These are phyloP conservation scores for Phaffia tasmanica DNA, from an alignment of 768 basidiomycete genomes.

Conservation along the genomic window DNA sequence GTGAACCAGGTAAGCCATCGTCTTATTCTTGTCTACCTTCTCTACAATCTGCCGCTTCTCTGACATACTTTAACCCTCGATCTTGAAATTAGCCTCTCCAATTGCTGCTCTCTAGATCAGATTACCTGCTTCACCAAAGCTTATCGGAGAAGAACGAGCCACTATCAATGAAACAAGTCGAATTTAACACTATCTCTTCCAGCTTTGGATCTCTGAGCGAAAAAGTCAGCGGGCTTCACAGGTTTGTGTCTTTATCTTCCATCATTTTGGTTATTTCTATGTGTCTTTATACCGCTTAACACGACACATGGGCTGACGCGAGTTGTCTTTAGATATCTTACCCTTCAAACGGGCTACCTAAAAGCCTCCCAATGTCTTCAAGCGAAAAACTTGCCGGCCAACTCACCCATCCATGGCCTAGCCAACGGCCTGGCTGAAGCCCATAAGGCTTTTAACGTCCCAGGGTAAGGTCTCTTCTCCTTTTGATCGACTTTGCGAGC, in stretches of 20 bases:
- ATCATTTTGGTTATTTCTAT: background rate
- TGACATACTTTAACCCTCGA: background rate
- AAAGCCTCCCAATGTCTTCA: conserved; percentile 38
- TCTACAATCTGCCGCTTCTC: background rate
- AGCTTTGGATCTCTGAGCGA: conserved; percentile 67
- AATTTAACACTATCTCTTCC: conserved; percentile 92
- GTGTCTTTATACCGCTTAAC: background rate
- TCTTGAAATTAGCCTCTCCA: conserved; percentile 53
- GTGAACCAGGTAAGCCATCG: conserved; percentile 45
- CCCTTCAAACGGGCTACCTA: conserved; percentile 57
- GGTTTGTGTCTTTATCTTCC: conserved; percentile 42
- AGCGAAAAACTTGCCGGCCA: conserved; percentile 55
- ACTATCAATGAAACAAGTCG: conserved; percentile 72
- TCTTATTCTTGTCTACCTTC: background rate
- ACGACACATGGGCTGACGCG: background rate
- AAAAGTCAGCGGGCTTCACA: conserved; percentile 56
- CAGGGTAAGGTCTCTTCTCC: conserved; percentile 41
- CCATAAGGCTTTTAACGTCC: conserved; percentile 51
- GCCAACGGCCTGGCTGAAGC: conserved; percentile 67
- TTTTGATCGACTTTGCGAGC: background rate
- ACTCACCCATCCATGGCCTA: conserved; percentile 58
- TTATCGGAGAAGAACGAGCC: conserved; percentile 20
- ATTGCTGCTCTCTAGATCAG: conserved; percentile 83
- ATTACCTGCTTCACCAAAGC: conserved; percentile 70
- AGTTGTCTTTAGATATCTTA: conserved; percentile 50